These are phyloP conservation scores for Corylus americana DNA, from an alignment of 306 rosid genomes.

Conservation along the genomic window DNA sequence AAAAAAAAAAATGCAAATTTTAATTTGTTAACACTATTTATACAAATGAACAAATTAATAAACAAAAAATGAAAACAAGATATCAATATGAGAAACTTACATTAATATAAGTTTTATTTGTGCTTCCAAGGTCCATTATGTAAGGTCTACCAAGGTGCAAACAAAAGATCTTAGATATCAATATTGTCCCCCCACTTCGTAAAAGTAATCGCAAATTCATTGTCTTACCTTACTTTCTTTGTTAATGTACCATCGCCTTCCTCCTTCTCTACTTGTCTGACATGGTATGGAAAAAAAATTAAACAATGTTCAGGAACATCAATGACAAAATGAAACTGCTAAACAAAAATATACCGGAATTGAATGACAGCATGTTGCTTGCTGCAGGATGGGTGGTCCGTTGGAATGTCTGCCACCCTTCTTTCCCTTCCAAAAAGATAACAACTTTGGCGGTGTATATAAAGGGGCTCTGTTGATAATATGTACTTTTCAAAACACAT, in stretches of 20 bases:
- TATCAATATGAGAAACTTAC: slow-evolving; percentile 50
- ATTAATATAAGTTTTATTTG: slow-evolving; percentile 90
- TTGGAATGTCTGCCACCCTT: slow-evolving; percentile 95
- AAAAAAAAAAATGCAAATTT: slow-evolving; percentile 12
- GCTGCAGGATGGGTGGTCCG: slow-evolving; percentile 99
- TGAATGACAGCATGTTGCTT: slow-evolving; percentile 98
- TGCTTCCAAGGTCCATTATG: slow-evolving; percentile 98
- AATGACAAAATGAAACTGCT: slow-evolving; percentile 24
- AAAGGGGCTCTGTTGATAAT: slow-evolving; percentile 78
- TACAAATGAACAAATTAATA: slow-evolving; percentile 15
- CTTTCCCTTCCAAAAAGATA: slow-evolving; percentile 98
- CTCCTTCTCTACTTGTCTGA: slow-evolving; percentile 88
- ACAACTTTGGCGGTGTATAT: slow-evolving; percentile 94
- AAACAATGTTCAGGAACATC: not conserved
- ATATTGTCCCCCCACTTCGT: not conserved
- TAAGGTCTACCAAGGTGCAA: slow-evolving; percentile 63
- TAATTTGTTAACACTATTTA: slow-evolving; percentile 8
- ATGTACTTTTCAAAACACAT: slow-evolving; percentile 28
- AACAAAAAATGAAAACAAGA: slow-evolving; percentile 3
- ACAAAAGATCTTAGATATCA: slow-evolving; percentile 27
- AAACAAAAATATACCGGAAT: slow-evolving; percentile 56
- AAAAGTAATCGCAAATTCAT: slow-evolving; percentile 1
- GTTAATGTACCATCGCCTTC: slow-evolving; percentile 67
- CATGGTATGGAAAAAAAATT: slow-evolving; percentile 12
- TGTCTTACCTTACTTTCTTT: slow-evolving; percentile 62